These are phyloP conservation scores for Helotiales sp. DNA, from an alignment of 2,329 filamentous ascomycete species.

Conservation along the genomic window DNA sequence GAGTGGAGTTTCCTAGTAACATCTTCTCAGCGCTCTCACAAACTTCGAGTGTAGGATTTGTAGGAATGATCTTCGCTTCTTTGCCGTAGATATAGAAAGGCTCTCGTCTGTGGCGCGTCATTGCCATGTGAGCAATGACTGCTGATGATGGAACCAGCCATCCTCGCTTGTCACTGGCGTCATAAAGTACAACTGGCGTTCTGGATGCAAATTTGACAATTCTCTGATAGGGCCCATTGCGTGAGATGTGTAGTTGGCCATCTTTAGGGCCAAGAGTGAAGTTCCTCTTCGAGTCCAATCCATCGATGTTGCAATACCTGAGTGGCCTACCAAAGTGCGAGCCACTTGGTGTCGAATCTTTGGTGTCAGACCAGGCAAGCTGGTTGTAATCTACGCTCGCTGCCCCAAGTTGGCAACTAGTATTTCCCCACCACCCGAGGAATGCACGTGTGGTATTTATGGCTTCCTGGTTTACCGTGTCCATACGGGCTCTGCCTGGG, in stretches of 20 bases:
- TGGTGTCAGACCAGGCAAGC: neutral
- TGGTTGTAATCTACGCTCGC: neutral
- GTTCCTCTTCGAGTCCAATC: no score
- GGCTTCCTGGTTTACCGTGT: neutral
- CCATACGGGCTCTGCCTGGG: neutral
- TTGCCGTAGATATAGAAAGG: neutral
- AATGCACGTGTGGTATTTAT: neutral
- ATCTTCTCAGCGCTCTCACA: neutral
- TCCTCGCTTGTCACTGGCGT: neutral
- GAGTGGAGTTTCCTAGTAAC: neutral
- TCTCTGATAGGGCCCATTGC: neutral
- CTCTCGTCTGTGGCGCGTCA: neutral
- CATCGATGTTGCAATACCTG: no score
- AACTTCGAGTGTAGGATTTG: neutral
- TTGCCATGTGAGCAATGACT: neutral
- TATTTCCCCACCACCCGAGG: neutral
- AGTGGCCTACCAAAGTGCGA: no score
- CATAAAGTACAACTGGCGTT: neutral
- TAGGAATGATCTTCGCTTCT: neutral
- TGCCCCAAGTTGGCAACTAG: neutral
- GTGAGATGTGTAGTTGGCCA: neutral
- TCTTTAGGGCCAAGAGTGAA: neutral
- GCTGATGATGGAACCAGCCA: neutral
- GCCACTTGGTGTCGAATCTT: neutral
- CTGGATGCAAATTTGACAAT: neutral